Evolutionary conservation across 2,329 filamentous ascomycete genomes (phyloP).

Genomic region (Scleromitrula shiraiana): DNA sequence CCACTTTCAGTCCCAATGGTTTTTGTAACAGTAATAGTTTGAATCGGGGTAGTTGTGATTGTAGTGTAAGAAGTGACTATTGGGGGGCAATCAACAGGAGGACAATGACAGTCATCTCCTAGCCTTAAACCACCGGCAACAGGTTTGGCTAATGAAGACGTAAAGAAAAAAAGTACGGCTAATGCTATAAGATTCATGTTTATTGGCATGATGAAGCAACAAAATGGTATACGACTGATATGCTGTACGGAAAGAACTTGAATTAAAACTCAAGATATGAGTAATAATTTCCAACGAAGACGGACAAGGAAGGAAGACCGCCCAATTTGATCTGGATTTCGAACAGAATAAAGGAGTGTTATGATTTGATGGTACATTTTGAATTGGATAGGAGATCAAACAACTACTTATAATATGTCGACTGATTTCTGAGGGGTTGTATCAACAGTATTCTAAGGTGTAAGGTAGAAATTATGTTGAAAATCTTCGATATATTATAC

Average conservation of each 20-base stretch:
- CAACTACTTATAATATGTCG: background rate
- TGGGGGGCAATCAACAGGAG: background rate
- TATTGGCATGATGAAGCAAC: conserved; percentile 9
- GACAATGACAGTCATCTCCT: conserved; percentile 2
- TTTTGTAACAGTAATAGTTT: conserved; percentile 2
- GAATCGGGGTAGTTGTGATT: background rate
- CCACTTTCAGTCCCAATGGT: background rate
- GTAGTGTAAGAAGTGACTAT: conserved; percentile 6
- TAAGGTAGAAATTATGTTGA: background rate
- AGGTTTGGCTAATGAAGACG: conserved; percentile 8
- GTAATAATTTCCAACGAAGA: background rate
- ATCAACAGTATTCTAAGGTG: background rate
- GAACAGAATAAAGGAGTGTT: background rate
- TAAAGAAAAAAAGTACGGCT: conserved; percentile 5
- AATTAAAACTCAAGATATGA: too few species aligned
- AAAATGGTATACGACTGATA: too few species aligned
- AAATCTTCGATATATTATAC: conserved; percentile 8
- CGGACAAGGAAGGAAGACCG: conserved; percentile 9
- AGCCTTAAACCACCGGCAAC: conserved; percentile 2
- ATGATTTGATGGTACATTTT: background rate
- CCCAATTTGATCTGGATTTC: too few species aligned
- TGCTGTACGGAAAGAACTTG: background rate
- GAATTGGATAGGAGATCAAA: background rate
- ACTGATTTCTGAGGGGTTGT: background rate
- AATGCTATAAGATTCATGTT: background rate